Base-by-base conservation (phyloP, 139 green algal genomes). In the Ettlia oleoabundans region DNA sequence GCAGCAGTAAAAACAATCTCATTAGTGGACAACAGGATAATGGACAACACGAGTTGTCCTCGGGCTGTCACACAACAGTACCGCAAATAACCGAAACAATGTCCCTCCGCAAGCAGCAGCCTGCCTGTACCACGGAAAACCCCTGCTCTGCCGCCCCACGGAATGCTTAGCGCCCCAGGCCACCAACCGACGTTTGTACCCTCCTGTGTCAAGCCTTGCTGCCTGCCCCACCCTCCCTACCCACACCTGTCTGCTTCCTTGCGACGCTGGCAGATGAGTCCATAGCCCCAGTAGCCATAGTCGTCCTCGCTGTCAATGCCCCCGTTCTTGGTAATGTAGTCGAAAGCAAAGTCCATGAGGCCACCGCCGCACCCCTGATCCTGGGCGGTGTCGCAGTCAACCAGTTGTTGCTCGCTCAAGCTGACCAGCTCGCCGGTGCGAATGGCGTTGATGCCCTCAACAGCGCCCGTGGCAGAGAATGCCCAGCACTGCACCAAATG, bases 351-450 rank as follows among this genome's bases (percentile, higher is more conserved):
- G 86, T 84, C 78, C 88, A 92, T 90, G 30, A 92, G 85, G 51
- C 88, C 86, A 58, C 88, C 87, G 33, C 77, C 75, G 67, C 84
- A 89, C 61, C 81, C 86, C 40, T 74, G 32, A 63, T 91, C 88
- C 63, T 89, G 81, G 19, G 68, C 68, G 0, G 33, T 88, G 85
- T 98, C 94, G 81, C 96, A 99, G 83, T 97, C 93, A 13, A 99
- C 93, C 55, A 99, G 91, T 89, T 98, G 90, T 89, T 99, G 96
- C 91, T 98, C 96, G 35, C 84, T 93, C 10, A 99, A 88, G 2
- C 87, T 89, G 10, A 95, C 81, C 68, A 98, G 90, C 76, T 95
- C 73, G 30, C 93, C 93, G 13, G 92, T 97, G 22, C 87, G 82
- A 51, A 98, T 92, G 7, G 82, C 82, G 82, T 97, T 96, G 74